phyloP scores from a whole-genome alignment of 768 basidiomycete genomes.

The Dictyophora rubrovolvata region DNA sequence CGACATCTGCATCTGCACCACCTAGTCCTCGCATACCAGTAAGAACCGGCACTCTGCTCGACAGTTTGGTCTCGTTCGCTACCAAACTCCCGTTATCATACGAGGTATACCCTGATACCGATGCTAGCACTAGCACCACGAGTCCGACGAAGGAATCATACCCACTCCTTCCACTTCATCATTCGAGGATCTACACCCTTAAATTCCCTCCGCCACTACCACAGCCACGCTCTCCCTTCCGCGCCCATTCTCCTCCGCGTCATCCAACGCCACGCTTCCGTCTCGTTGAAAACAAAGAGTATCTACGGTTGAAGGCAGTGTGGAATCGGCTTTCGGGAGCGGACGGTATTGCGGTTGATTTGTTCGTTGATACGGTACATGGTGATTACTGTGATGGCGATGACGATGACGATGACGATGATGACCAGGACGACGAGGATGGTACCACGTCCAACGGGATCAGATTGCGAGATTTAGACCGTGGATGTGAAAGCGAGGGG shows the following conservation, averaged over 20 bases:
- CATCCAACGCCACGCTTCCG: constrained; percentile 28
- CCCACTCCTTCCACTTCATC: constrained; percentile 20
- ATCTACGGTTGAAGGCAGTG: constrained; percentile 50
- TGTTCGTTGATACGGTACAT: too few relatives aligned
- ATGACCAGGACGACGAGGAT: too few relatives aligned
- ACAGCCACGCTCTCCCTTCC: constrained; percentile 13
- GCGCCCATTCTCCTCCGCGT: constrained; percentile 25
- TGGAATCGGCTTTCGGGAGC: constrained; percentile 32
- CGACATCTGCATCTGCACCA: not conserved
- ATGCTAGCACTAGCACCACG: not conserved
- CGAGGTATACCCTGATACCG: not conserved
- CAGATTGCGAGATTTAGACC: not conserved
- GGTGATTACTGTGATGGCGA: too few relatives aligned
- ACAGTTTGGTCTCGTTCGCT: not conserved
- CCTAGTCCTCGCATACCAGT: too few relatives aligned
- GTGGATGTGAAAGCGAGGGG: not conserved
- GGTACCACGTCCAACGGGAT: too few relatives aligned
- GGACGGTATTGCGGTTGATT: not conserved
- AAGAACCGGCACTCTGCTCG: not conserved
- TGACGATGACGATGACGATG: too few relatives aligned
- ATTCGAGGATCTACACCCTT: constrained; percentile 32
- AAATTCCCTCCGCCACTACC: constrained; percentile 29
- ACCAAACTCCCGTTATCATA: not conserved
- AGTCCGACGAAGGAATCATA: not conserved
- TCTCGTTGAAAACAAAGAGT: constrained; percentile 49